Evolutionary conservation across 441 rosid genomes (phyloP), one percentile per base, ranked within the genome.

Genomic region (Corymbia calophylla): DNA sequence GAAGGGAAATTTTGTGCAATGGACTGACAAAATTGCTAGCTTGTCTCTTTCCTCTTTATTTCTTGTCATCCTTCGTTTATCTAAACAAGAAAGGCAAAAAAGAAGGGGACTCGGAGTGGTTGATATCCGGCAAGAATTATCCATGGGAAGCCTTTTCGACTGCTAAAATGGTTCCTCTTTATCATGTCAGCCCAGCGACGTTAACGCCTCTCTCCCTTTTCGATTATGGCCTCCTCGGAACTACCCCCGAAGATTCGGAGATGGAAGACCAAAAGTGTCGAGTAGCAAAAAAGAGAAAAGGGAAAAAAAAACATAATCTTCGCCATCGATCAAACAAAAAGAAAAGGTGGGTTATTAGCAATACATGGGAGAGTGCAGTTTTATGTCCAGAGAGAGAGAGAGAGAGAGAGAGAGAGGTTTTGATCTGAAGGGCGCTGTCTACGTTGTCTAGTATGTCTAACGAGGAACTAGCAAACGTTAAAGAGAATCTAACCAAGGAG

Each of bases 91-190:
- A 86, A 86, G 68, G 64, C 60, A 15, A 86, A 55, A 60, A 60
- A 47, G 49, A 86, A 60, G 48, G 49, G 88, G 27, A 53, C 27
- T 90, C 90, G 53, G 89, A 88, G 90, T 91, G 89, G 90, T 90
- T 89, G 87, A 92, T 90, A 91, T 91, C 96, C 93, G 93, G 95
- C 95, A 94, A 89, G 94, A 94, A 93, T 89, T 91, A 93, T 93
- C 95, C 93, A 92, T 90, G 91, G 80, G 93, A 94, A 95, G 95
- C 95, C 93, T 96, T 90, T 96, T 93, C 90, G 91, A 93, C 95
- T 93, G 95, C 91, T 85, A 88, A 73, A 68, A 93, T 92, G 94
- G 97, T 96, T 95, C 89, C 96, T 94, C 97, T 97, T 97, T 96
- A 92, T 93, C 94, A 86, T 93, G 93, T 94, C 98, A 96, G 93